These are phyloP conservation scores for Penicillium silybi DNA, from an alignment of 495 filamentous ascomycete species.

Conservation along the genomic window DNA sequence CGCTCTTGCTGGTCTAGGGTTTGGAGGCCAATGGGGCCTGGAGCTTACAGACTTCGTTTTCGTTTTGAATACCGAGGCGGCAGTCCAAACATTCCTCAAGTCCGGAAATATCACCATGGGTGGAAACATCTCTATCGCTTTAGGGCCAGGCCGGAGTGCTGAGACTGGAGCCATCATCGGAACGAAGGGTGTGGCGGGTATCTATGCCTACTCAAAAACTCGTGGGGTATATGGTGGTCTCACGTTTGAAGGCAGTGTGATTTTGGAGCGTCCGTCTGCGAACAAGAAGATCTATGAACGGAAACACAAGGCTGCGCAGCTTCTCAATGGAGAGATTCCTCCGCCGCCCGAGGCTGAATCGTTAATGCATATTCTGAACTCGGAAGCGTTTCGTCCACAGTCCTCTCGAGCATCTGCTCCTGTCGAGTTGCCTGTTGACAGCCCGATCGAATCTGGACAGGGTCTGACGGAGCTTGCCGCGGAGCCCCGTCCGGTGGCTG, in stretches of 20 bases:
- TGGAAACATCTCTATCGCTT: conserved; percentile 87
- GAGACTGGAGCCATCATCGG: conserved; percentile 84
- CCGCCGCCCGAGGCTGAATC: conserved; percentile 74
- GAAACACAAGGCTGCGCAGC: conserved; percentile 66
- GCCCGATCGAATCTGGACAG: neutral
- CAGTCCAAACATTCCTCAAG: conserved; percentile 87
- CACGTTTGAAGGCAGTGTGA: conserved; percentile 77
- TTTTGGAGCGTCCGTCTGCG: conserved; percentile 83
- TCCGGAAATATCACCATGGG: conserved; percentile 79
- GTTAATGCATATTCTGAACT: conserved; percentile 71
- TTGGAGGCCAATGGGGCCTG: conserved; percentile 89
- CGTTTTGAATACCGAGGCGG: conserved; percentile 81
- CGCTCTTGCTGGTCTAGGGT: conserved; percentile 74
- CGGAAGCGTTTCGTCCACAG: conserved; percentile 1
- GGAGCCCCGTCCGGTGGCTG: neutral
- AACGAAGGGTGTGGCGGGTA: conserved; percentile 70
- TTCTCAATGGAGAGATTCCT: conserved; percentile 71
- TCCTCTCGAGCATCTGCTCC: neutral
- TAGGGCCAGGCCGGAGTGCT: conserved; percentile 86
- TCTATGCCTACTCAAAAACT: conserved; percentile 93
- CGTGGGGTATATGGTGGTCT: conserved; percentile 91
- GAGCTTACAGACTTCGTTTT: conserved; percentile 97
- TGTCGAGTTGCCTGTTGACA: neutral
- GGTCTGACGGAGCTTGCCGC: neutral
- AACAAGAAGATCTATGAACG: conserved; percentile 89